These are phyloP conservation scores for Yamadazyma jaroonii DNA, from an alignment of 1,139 yeast species.

Conservation along the genomic window DNA sequence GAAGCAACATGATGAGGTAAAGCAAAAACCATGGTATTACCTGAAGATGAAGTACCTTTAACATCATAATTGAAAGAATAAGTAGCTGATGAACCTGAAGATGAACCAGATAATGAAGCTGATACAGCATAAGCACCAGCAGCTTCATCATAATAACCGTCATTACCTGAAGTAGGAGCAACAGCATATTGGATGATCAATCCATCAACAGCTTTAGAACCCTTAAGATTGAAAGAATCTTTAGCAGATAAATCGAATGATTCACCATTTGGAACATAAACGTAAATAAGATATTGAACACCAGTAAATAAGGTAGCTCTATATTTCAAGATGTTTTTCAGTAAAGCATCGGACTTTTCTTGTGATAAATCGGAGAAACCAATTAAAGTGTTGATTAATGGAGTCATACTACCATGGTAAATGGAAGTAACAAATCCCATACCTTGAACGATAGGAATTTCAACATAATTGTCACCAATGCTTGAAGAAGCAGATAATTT, in stretches of 20 bases:
- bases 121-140: constrained; percentile 39
- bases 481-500: constrained; percentile 34
- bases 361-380: constrained; percentile 51
- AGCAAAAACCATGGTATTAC: constrained; percentile 58
- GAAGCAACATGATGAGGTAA: constrained; percentile 70
- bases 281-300: constrained; percentile 57
- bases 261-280: constrained; percentile 39
- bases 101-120: constrained; percentile 28
- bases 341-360: constrained; percentile 40
- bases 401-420: constrained; percentile 55
- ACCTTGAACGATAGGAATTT: constrained; percentile 57
- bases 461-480: constrained; percentile 28
- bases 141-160: constrained; percentile 30
- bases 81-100: constrained; percentile 38
- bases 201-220: constrained; percentile 48
- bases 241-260: constrained; percentile 38
- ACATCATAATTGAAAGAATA: constrained; percentile 54
- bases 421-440: constrained; percentile 76
- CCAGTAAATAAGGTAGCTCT: constrained; percentile 51
- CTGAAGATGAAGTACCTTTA: constrained; percentile 51
- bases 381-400: constrained; percentile 50
- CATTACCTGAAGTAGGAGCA: constrained; percentile 37
- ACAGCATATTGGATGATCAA: constrained; percentile 60
- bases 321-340: constrained; percentile 58
- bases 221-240: constrained; percentile 38